Evolutionary conservation across 169 alveolate genomes (phyloP), one percentile per base, ranked within the genome.

Genomic region (Cryptosporidium meleagridis): DNA sequence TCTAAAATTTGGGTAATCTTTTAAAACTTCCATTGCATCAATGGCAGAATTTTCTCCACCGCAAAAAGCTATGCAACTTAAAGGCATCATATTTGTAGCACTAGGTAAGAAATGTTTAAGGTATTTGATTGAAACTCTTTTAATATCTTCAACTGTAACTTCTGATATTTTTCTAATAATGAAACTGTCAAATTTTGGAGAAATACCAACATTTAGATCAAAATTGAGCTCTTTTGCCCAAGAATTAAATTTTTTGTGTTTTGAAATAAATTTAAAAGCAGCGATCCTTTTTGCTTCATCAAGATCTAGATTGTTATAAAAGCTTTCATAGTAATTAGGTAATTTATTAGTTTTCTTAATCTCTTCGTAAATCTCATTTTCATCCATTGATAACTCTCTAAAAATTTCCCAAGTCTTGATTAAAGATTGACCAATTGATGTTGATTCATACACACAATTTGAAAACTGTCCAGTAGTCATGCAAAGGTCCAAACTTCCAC

Each of bases 361-460:
- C 33, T 73, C 52, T 16, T 52, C 44, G 58, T 14, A 0, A 39
- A 73, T 7, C 55, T 73, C 86, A 35, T 37, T 62, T 58, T 73
- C 86, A 53, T 53, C 68, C 44, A 73, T 37, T 2, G 86, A 62
- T 3, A 80, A 37, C 16, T 80, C 89, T 21, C 39, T n/a, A 16
- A 80, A 80, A 62, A 62, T 45, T 21, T 62, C 69, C 89, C 89
- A 80, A n/a, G 89, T 80, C n/a, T 41, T 80, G 44, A 80, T n/a
- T 12, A 80, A 33, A 14, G 80, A 80, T 29, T 65, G n/a, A 26
- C 69, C 73, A n/a, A 80, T 59, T 61, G 89, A 80, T 61, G 89
- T 80, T 0, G 89, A 80, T 65, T 80, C 89, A 23, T 29, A 61
- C 9, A 80, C 68, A n/a, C 89, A 80, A 65, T 59, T 80, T n/a